Evolutionary conservation across 352 stramenopile species (phyloP), one percentile per base, ranked within the genome.

Genomic region (Detonula confervacea): DNA sequence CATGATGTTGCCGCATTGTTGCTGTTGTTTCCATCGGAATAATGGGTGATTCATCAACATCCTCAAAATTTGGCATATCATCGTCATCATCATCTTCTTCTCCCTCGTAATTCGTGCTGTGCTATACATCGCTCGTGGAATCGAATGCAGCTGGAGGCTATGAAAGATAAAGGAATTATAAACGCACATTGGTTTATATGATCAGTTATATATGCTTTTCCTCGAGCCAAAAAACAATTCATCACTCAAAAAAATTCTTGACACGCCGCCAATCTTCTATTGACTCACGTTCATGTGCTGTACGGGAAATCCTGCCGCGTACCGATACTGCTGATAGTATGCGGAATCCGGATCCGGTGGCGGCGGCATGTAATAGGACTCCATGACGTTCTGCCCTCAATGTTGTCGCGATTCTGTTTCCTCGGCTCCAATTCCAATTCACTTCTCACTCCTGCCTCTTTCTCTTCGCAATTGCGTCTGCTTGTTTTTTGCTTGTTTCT

Each of bases 241-340:
- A 37, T 37, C 30, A 37, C 8, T 37, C 30, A 37, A 37, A 12
- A 14, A 37, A 49, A 35, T 51, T 1, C 46, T 20, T 2, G 8
- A 44, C 7, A 61, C n/a, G 24, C 18, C 14, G 16, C 5, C 24
- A 63, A 22, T 25, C 0, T 5, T 14, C 16, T 9, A 27, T n/a
- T 22, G 24, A 63, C 29, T 63, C 54, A 63, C 29, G 29, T 63
- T 46, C 54, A 62, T 14, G 24, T 18, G 52, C 25, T 25, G 54
- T 35, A 65, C 30, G 30, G 33, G 9, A 51, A 33, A 49, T 52
- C 33, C 56, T 52, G 56, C n/a, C 30, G n/a, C 56, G 20, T 55
- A 66, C 54, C 49, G 57, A 54, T 66, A 55, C 5, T 66, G 57
- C 9, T 54, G 20, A 51, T 66, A 66, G 1, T 66, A 37, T 42